Evolutionary conservation across 164 flowering plant genomes (phyloP), one percentile per base, ranked within the genome.

Genomic region (Euptelea pleiosperma): DNA sequence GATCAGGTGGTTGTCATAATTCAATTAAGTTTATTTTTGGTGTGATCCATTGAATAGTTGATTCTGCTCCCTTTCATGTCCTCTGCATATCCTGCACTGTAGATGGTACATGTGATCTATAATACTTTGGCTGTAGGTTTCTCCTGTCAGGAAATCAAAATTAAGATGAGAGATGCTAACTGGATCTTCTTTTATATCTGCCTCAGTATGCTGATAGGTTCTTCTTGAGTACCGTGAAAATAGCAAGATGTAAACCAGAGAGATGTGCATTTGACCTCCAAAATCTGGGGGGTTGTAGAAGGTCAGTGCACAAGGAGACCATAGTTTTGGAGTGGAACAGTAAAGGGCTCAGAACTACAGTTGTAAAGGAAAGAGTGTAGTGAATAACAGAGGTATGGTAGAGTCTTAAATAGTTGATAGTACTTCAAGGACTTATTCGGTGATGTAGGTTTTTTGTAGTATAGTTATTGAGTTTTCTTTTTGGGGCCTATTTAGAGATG

Each of bases 341-440:
- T 68, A 71, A 47, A 39, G 62, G 58, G 49, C 67, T 79, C 16
- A 58, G 36, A 25, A 77, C 78, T 39, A 80, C 82, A 21, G 69
- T 86, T 47, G 78, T 85, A 56, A 77, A 79, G 67, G 91, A 88
- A 71, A 81, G 91, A 66, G 57, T 77, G 18, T 75, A 70, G 59
- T 21, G 10, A 47, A 26, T 43, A 36, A 6, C 8, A 12, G 29
- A 40, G 34, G 60, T 16, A 30, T 42, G 12, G 2, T 14, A 28
- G 45, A 12, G 15, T 28, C n/a, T 45, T 9, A 18, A 12, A 18
- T 4, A n/a, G n/a, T n/a, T n/a, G n/a, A n/a, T n/a, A n/a, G n/a
- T n/a, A n/a, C n/a, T n/a, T n/a, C n/a, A n/a, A n/a, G n/a, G n/a
- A n/a, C n/a, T n/a, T n/a, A n/a, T n/a, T n/a, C n/a, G n/a, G n/a